phyloP scores from a whole-genome alignment of 768 basidiomycete genomes.

The Mycena capillaripes region DNA sequence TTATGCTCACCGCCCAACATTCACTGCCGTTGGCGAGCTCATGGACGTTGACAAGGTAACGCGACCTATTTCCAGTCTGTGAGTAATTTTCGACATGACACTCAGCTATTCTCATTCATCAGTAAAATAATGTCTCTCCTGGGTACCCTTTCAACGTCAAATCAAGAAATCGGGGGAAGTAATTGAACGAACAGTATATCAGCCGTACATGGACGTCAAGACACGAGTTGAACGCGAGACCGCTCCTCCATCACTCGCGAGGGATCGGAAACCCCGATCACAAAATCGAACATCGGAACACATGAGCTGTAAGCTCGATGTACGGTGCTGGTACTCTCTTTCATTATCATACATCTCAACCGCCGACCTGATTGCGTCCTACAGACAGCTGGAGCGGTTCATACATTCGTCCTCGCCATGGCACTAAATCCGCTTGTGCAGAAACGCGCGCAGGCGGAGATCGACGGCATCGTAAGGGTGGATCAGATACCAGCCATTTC shows the following conservation, averaged over 20 bases:
- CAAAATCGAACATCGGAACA: background rate
- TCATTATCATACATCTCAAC: background rate
- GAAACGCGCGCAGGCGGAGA: constrained; percentile 34
- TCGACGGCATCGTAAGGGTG: constrained; percentile 36
- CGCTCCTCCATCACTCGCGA: constrained; percentile 30
- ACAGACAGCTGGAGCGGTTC: constrained; percentile 30
- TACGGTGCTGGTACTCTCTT: background rate
- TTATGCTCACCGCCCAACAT: constrained; percentile 48
- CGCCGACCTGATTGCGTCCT: background rate
- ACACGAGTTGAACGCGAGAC: constrained; percentile 26
- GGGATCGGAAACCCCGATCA: background rate
- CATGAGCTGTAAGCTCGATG: background rate
- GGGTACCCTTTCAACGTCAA: constrained; percentile 38
- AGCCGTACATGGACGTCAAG: constrained; percentile 39
- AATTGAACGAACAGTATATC: constrained; percentile 26
- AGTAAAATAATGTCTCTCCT: constrained; percentile 45
- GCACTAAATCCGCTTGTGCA: constrained; percentile 33
- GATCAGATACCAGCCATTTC: constrained; percentile 7
- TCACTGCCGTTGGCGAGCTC: constrained; percentile 47
- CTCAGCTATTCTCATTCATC: background rate
- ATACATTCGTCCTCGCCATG: constrained; percentile 37
- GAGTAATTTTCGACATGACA: background rate
- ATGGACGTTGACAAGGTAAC: constrained; percentile 41
- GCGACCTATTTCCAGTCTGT: constrained; percentile 45
- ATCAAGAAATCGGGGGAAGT: constrained; percentile 16